These are phyloP conservation scores for Fusarium sp. DNA, from an alignment of 2,329 filamentous ascomycete genomes.

Conservation along the genomic window DNA sequence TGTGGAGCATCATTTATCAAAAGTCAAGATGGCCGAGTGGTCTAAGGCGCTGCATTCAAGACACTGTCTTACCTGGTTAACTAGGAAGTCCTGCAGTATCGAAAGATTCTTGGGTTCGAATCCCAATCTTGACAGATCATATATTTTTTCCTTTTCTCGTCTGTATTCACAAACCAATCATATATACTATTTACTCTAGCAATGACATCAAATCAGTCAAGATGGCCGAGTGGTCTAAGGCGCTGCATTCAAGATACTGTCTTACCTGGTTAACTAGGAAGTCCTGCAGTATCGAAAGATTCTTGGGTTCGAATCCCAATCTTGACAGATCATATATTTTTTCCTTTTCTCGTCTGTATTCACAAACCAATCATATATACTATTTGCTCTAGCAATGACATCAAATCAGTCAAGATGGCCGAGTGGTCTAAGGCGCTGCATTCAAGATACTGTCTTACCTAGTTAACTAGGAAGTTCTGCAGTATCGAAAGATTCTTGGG, in stretches of 20 bases:
- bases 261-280: neutral
- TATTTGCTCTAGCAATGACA: rapidly evolving
- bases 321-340: neutral
- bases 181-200: rapidly evolving
- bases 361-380: too few relatives aligned
- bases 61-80: rapidly evolving
- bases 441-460: neutral
- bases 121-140: neutral
- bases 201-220: neutral
- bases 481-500: conserved; percentile 17
- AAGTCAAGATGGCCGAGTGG: neutral
- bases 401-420: neutral
- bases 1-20: too few relatives aligned
- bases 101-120: conserved; percentile 20
- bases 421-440: conserved; percentile 10
- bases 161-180: too few relatives aligned
- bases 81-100: neutral
- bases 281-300: neutral
- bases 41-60: conserved; percentile 8
- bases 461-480: rapidly evolving
- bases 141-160: neutral
- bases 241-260: neutral
- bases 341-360: too few relatives aligned
- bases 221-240: conserved; percentile 5
- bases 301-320: conserved; percentile 19